These are phyloP conservation scores for Stropharia rugosoannulata DNA, from an alignment of 768 basidiomycete species.

Conservation along the genomic window DNA sequence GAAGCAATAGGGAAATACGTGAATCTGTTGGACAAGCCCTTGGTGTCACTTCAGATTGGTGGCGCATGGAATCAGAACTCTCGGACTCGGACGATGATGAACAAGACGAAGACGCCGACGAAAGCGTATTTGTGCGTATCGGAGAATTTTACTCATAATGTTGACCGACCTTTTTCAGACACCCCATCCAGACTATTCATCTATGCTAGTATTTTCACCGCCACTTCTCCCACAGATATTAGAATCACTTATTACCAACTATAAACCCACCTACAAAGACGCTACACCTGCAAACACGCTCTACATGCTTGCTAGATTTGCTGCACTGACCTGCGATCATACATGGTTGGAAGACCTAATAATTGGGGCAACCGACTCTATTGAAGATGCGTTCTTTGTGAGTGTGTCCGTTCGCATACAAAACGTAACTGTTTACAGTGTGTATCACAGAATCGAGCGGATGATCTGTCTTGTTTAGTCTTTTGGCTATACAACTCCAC, in stretches of 20 bases:
- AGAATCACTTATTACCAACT: conserved; percentile 77
- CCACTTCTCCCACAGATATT: conserved; percentile 75
- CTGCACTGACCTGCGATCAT: conserved; percentile 87
- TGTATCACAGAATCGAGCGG: conserved; percentile 62
- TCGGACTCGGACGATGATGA: conserved; percentile 42
- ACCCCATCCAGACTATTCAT: conserved; percentile 70
- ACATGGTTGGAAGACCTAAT: conserved; percentile 93
- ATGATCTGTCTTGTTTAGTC: conserved; percentile 82
- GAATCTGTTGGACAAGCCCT: conserved; percentile 59
- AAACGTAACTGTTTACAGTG: conserved; percentile 7
- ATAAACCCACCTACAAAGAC: conserved; percentile 68
- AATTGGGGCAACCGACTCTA: conserved; percentile 86
- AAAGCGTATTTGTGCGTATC: conserved; percentile 46
- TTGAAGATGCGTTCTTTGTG: conserved; percentile 92
- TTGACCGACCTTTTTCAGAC: conserved; percentile 46
- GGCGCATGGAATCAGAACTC: conserved; percentile 51
- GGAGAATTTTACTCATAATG: background rate
- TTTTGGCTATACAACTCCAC: conserved; percentile 97
- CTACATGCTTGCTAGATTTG: conserved; percentile 90
- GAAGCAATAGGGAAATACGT: conserved; percentile 53
- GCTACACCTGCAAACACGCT: conserved; percentile 88
- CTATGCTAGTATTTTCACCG: conserved; percentile 94
- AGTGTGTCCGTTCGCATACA: conserved; percentile 30
- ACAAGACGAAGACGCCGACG: conserved; percentile 49
- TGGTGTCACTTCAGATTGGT: conserved; percentile 61